Percentiles rank a stretch among this genome's conserved stretches.
Evolutionary conservation across 225 moss, liverwort and hornwort genomes (phyloP).

Genomic region (Anthoceros angustus): DNA sequence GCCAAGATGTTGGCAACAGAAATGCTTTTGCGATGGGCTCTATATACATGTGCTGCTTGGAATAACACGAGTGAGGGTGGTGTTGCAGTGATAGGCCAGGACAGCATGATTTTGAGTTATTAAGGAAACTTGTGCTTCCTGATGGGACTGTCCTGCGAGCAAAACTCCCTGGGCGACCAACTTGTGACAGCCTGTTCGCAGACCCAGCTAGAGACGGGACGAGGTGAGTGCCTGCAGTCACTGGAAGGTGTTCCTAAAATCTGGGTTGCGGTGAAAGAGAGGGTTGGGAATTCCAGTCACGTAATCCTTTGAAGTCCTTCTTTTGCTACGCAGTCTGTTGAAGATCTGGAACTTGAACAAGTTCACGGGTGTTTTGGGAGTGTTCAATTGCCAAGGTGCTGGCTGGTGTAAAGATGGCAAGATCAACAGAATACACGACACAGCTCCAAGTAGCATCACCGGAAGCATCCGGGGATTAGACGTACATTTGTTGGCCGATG

Average conservation of each 20-base stretch:
- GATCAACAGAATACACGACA: constrained; percentile 64
- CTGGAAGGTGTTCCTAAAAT: background rate
- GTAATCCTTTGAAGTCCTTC: background rate
- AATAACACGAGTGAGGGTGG: background rate
- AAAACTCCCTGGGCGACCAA: constrained; percentile 80
- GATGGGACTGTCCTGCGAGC: constrained; percentile 81
- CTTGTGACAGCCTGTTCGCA: constrained; percentile 72
- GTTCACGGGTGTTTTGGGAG: constrained; percentile 69
- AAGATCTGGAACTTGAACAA: constrained; percentile 99
- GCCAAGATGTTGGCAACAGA: background rate
- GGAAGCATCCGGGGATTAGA: constrained; percentile 53
- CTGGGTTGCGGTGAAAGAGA: background rate
- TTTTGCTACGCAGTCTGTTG: constrained; percentile 28
- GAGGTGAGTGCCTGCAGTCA: constrained; percentile 28
- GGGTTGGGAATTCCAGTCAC: background rate
- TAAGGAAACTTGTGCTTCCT: constrained; percentile 74
- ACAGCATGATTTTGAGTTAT: constrained; percentile 62
- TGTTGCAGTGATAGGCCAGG: constrained; percentile 83
- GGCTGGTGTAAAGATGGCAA: constrained; percentile 88
- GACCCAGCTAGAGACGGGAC: constrained; percentile 78
- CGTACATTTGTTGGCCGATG: constrained; percentile 36
- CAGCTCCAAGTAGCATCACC: constrained; percentile 30
- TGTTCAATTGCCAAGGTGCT: constrained; percentile 97
- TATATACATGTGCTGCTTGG: background rate
- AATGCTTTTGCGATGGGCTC: constrained; percentile 1